phyloP scores from a whole-genome alignment of 1,139 yeast species.

The Suhomyces coccinellae region DNA sequence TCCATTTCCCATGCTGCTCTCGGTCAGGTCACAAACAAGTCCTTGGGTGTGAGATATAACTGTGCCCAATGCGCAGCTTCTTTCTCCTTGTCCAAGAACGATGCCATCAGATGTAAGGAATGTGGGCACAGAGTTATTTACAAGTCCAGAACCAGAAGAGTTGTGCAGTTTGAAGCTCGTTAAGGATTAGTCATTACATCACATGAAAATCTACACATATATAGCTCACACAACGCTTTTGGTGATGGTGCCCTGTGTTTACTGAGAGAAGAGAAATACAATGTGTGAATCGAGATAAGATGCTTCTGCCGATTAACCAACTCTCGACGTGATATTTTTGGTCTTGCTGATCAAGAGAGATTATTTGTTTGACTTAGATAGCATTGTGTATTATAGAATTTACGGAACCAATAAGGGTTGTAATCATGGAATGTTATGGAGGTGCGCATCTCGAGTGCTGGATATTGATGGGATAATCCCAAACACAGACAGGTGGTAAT shows the following conservation, averaged over 20 bases:
- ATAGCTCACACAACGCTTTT: too few relatives aligned
- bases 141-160: constrained; percentile 95
- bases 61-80: constrained; percentile 96
- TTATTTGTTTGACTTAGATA: neutral
- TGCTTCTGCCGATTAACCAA: too few relatives aligned
- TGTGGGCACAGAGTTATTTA: constrained; percentile 98
- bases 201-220: neutral
- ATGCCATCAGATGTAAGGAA: constrained; percentile 97
- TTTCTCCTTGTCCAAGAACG: constrained; percentile 85
- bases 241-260: neutral
- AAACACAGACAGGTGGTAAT: too few relatives aligned
- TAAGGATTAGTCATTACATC: constrained; percentile 16
- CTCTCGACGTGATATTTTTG: too few relatives aligned
- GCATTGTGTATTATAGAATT: constrained; percentile 4
- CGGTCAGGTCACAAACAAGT: constrained; percentile 61
- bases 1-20: constrained; percentile 76
- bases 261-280: neutral
- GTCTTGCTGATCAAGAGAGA: neutral
- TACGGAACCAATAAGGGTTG: neutral
- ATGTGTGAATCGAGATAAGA: neutral
- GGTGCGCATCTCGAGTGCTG: too few relatives aligned
- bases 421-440: neutral
- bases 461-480: too few relatives aligned
- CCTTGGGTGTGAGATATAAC: constrained; percentile 84
- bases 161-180: constrained; percentile 66